These are phyloP conservation scores for Takashimella tepidaria DNA, from an alignment of 1,284 basidiomycete species.

Conservation along the genomic window DNA sequence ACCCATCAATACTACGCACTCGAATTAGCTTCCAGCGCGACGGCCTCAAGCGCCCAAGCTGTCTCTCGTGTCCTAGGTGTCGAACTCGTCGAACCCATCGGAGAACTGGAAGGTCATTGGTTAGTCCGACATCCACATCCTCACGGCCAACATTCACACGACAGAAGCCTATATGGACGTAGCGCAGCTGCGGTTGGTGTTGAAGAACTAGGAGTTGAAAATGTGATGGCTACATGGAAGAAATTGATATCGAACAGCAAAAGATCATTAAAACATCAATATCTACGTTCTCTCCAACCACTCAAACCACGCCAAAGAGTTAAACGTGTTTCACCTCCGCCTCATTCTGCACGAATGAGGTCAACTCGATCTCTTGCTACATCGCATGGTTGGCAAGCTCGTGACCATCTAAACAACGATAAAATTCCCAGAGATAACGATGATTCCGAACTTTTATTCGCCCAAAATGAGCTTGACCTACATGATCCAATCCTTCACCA, in stretches of 20 bases:
- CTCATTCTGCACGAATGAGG: conserved; percentile 27
- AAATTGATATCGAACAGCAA: conserved; percentile 3
- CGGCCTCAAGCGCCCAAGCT: conserved; percentile 48
- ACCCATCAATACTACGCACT: conserved; percentile 68
- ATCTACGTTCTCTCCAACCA: conserved; percentile 23
- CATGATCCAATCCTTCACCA: conserved; percentile 77
- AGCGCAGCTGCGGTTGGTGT: not conserved
- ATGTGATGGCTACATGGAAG: conserved; percentile 10
- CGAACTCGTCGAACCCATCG: conserved; percentile 81
- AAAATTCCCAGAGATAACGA: conserved; percentile 40
- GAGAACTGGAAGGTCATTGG: conserved; percentile 78
- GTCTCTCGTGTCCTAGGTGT: conserved; percentile 64
- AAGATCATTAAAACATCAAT: not conserved
- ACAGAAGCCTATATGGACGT: not conserved
- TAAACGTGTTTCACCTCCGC: conserved; percentile 55
- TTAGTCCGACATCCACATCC: conserved; percentile 59
- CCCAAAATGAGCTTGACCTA: conserved; percentile 57
- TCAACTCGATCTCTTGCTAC: conserved; percentile 20
- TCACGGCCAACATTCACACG: conserved; percentile 49
- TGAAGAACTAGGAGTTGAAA: not conserved
- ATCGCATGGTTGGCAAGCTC: not conserved
- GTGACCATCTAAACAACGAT: conserved; percentile 8
- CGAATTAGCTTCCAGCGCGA: conserved; percentile 51
- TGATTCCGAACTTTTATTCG: conserved; percentile 53
- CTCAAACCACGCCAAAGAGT: conserved; percentile 20